Base-by-base conservation (phyloP, 2,329 filamentous ascomycete species). In the Fusarium nanum region DNA sequence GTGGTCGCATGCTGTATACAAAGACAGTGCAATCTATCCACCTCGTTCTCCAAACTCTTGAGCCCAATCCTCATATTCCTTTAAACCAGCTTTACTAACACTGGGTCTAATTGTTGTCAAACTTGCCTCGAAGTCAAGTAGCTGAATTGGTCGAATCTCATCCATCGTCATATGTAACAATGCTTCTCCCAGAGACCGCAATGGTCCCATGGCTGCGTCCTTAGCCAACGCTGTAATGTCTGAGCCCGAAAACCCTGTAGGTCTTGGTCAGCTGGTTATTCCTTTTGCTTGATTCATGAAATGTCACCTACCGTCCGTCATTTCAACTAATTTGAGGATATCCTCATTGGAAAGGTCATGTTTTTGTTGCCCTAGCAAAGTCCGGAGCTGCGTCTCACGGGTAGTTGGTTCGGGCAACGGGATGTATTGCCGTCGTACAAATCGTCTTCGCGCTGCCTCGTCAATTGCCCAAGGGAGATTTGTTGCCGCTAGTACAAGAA, bases 401-500 rank as follows among this genome's bases (percentile, higher is more conserved):
- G 97, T 97, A 70, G 91, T 88, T 13, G 90, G 87, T 77, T 98
- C 96, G 0, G 96, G 96, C 12, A 99, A 82, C 2, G 96, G 95
- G 64, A 99, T 99, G 78, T 99, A 99, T 80, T 98, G 96, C 63
- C 96, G 88, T 68, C 96, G 86, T 16, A 98, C 95, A 77, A 99
- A 99, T 53, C 96, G 86, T 60, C 96, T 86, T 61, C 96, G 87
- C 1, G 96, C 96, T 25, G 96, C 96, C 79, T 98, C 96, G 74
- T 99, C 96, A 73, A 99, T 98, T 34, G 94, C 94, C 96, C 96
- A 99, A 0, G 96, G 96, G 62, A 98, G 80, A 78, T 99, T 99
- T 1, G 96, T 99, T 22, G 96, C 96, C 2, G 96, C 96, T 37
- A 99, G 87, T 1, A 99, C 96, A 16, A 99, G 85, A 2, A 99